These are phyloP conservation scores for Chaetoscypha palmicola DNA, from an alignment of 2,329 filamentous ascomycete genomes.

Conservation along the genomic window DNA sequence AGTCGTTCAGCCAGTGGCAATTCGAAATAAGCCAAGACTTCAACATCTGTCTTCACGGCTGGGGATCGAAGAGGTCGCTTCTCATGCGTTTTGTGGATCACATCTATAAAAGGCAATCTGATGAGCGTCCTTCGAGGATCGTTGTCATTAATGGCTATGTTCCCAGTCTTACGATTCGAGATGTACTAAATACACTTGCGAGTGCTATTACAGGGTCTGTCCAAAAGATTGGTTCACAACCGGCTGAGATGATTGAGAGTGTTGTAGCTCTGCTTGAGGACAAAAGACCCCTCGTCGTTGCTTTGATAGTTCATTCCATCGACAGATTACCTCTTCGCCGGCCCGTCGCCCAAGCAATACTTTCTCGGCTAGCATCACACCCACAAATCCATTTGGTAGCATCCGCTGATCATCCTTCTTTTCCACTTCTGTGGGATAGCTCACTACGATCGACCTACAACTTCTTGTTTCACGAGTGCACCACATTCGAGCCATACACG, in stretches of 20 bases:
- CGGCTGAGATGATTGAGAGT: constrained; percentile 59
- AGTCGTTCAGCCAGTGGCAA: constrained; percentile 83
- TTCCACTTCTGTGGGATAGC: constrained; percentile 83
- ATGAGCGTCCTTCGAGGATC: constrained; percentile 44
- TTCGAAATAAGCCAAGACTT: constrained; percentile 87
- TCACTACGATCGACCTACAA: constrained; percentile 75
- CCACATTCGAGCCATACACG: constrained; percentile 72
- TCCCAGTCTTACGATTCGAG: constrained; percentile 56
- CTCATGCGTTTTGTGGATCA: constrained; percentile 69
- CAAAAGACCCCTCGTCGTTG: constrained; percentile 43
- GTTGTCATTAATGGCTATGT: constrained; percentile 84
- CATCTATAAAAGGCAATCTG: constrained; percentile 42
- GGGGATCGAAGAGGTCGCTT: constrained; percentile 77
- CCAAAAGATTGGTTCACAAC: constrained; percentile 41
- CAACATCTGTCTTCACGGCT: constrained; percentile 85
- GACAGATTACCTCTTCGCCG: constrained; percentile 74
- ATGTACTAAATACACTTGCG: constrained; percentile 63
- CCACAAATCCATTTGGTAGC: constrained; percentile 65
- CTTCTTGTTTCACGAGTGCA: constrained; percentile 89
- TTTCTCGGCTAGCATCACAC: constrained; percentile 71
- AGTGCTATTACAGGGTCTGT: constrained; percentile 46
- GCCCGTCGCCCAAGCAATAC: constrained; percentile 58
- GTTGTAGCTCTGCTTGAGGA: constrained; percentile 55
- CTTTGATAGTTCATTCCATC: constrained; percentile 76
- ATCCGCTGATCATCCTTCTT: constrained; percentile 82